Evolutionary conservation across 2,329 filamentous ascomycete species (phyloP), one percentile per base, ranked within the genome.

Genomic region (Hortaea werneckii): DNA sequence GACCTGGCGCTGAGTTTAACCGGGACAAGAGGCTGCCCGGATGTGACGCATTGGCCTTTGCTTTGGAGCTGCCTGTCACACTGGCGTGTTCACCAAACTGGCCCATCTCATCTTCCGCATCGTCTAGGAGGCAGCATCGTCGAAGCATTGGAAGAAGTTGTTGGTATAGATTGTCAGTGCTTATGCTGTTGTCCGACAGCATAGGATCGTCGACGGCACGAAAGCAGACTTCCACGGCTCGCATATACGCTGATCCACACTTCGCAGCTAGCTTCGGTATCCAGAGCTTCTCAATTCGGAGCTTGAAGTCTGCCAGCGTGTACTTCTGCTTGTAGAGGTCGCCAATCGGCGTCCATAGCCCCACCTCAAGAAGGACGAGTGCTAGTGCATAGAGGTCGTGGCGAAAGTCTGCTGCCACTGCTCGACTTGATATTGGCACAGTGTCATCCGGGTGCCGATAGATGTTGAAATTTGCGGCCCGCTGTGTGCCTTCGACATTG

Each of bases 211-310:
- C 82, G 2, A 83, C 79, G n/a, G 83, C 80, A 47, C 73, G 73
- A 71, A 83, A 81, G 55, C 84, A 88, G 3, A 78, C 74, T 58
- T 84, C 77, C 1, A 87, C 83, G 0, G 83, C 84, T 58, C 81
- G 83, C 75, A 80, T 82, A 63, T 87, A 90, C 0, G 84, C 71
- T 6, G 79, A 83, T 10, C 85, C 84, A 54, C 85, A 88, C 58
- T 79, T 78, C 3, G 79, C 76, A 0, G 80, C 75, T 1, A 87
- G 67, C 51, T 79, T 77, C 1, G 80, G 73, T 2, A 85, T 72
- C 56, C 79, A 82, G 1, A 80, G 71, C 53, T 76, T 76, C 58
- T 81, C 77, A n/a, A 83, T 69, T 34, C 78, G 69, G 42, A 76
- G 68, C 58, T 80, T 80, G 66, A 82, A 82, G 63, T 79, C 77